Evolutionary conservation across 2,329 filamentous ascomycete genomes (phyloP).

Genomic region (Fusarium stilboides): DNA sequence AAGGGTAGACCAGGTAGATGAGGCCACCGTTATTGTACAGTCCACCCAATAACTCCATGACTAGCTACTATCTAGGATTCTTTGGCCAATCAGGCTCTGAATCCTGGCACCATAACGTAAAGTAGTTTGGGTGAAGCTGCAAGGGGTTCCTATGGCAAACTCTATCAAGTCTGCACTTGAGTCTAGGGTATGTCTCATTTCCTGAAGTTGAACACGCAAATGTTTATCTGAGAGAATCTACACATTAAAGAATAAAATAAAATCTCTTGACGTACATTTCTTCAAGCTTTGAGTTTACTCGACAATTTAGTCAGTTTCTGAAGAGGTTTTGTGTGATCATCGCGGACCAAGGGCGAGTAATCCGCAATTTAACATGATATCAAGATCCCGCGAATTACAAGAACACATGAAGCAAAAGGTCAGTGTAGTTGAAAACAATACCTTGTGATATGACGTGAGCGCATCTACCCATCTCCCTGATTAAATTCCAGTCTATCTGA

Average conservation of each 20-base stretch:
- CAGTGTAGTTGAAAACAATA: not conserved
- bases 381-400: not conserved
- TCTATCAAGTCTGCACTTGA: no score
- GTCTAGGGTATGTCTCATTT: conserved; percentile 13
- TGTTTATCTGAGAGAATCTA: no score
- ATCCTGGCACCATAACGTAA: not conserved
- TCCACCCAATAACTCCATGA: no score
- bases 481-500: not conserved
- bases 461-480: not conserved
- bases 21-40: not conserved
- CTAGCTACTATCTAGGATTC: not conserved
- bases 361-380: not conserved
- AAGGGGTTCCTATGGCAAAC: not conserved
- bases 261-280: no score
- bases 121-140: not conserved
- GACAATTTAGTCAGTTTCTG: no score
- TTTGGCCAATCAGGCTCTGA: no score
- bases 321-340: no score
- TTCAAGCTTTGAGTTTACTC: no score
- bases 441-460: not conserved
- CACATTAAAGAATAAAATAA: no score
- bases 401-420: not conserved
- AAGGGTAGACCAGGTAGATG: not conserved
- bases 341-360: not conserved
- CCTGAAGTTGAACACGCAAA: no score